These are phyloP conservation scores for Septoria linicola DNA, from an alignment of 2,329 filamentous ascomycete species.

Conservation along the genomic window DNA sequence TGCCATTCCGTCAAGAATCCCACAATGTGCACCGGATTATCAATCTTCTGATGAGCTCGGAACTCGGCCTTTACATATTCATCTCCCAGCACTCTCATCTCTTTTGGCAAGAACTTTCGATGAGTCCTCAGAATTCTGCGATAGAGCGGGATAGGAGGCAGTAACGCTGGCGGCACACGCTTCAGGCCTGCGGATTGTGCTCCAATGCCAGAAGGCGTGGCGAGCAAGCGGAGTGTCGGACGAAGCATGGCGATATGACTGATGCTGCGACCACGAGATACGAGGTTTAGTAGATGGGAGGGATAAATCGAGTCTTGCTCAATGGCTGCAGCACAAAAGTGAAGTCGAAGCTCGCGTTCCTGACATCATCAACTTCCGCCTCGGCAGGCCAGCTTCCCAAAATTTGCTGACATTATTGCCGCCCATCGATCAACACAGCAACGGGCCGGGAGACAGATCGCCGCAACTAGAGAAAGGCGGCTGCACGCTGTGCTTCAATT, in stretches of 20 bases:
- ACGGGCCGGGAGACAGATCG: not conserved
- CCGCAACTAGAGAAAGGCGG: not conserved
- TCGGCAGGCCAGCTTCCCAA: slow-evolving; percentile 13
- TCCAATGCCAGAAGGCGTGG: slow-evolving; percentile 36
- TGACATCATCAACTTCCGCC: slow-evolving; percentile 17
- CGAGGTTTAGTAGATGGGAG: too few species aligned
- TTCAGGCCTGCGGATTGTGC: slow-evolving; percentile 30
- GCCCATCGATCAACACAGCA: not conserved
- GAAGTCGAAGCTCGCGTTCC: slow-evolving; percentile 9
- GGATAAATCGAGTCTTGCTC: not conserved
- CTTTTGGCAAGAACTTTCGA: slow-evolving; percentile 69
- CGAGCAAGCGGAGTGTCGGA: slow-evolving; percentile 31
- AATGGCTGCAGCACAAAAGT: slow-evolving; percentile 1
- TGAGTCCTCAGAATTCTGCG: slow-evolving; percentile 83
- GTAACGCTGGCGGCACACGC: slow-evolving; percentile 62
- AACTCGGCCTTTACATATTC: slow-evolving; percentile 94
- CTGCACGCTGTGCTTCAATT: not conserved
- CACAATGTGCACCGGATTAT: slow-evolving; percentile 91
- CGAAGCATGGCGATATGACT: slow-evolving; percentile 17
- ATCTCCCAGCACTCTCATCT: slow-evolving; percentile 81
- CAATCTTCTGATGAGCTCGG: slow-evolving; percentile 73
- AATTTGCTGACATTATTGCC: not conserved
- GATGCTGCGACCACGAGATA: too few species aligned
- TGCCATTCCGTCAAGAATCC: slow-evolving; percentile 99
- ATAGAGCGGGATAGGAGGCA: slow-evolving; percentile 88